phyloP scores from a whole-genome alignment of 345 rosid genomes.

The Dimocarpus longan region DNA sequence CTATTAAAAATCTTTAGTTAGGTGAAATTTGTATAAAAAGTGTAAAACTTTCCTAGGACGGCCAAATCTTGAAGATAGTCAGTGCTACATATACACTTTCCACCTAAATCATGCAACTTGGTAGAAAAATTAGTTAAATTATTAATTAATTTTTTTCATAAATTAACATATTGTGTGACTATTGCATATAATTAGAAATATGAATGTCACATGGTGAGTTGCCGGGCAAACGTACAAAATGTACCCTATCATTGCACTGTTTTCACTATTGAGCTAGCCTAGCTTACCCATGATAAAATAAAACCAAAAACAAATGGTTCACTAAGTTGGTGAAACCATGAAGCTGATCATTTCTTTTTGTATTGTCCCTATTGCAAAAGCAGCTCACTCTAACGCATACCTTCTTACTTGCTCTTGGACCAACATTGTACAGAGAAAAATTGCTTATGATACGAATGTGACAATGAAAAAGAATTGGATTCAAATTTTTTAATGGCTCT shows the following conservation, averaged over 20 bases:
- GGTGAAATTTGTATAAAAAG: too few relatives aligned
- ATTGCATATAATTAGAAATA: too few relatives aligned
- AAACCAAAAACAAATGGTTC: neutral
- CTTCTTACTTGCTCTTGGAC: neutral
- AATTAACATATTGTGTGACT: too few relatives aligned
- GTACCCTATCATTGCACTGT: neutral
- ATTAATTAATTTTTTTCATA: too few relatives aligned
- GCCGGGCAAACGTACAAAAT: neutral
- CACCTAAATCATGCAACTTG: too few relatives aligned
- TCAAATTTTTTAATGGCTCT: neutral
- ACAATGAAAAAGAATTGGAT: neutral
- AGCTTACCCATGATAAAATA: neutral
- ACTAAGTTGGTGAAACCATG: neutral
- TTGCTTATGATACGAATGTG: neutral
- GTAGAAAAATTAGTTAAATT: too few relatives aligned
- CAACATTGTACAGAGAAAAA: neutral
- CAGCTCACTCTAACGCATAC: neutral
- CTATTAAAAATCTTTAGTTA: too few relatives aligned
- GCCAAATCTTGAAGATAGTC: too few relatives aligned
- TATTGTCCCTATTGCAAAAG: neutral
- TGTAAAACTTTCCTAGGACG: too few relatives aligned
- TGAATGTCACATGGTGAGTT: too few relatives aligned
- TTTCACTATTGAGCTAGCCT: neutral
- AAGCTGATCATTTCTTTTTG: neutral
- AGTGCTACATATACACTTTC: too few relatives aligned